phyloP scores from a whole-genome alignment of 1,139 yeast species.

The Eremothecium gossypii region DNA sequence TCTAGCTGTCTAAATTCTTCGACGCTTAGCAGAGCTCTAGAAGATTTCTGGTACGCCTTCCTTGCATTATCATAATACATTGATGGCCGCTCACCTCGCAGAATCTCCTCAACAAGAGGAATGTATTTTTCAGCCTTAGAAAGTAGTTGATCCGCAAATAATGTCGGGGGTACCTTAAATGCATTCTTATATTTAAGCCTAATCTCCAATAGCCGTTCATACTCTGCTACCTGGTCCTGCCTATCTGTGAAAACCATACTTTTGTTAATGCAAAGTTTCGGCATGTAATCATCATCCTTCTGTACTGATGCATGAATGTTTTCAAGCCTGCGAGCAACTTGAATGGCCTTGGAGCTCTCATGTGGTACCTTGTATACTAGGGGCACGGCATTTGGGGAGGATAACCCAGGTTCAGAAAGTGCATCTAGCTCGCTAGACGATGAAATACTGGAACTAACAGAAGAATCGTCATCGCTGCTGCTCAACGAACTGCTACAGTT shows the following conservation, averaged over 20 bases:
- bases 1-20: constrained; percentile 41
- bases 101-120: constrained; percentile 34
- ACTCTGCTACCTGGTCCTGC: constrained; percentile 2
- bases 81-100: constrained; percentile 39
- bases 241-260: not conserved
- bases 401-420: no score
- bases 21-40: constrained; percentile 38
- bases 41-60: constrained; percentile 32
- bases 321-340: constrained; percentile 1
- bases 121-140: constrained; percentile 30
- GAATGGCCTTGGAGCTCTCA: not conserved
- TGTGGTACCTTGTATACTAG: not conserved
- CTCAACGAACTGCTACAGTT: no score
- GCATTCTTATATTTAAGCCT: constrained; percentile 5
- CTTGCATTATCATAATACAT: constrained; percentile 43
- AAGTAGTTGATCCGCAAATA: constrained; percentile 23
- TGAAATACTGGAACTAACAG: no score
- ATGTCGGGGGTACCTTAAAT: constrained; percentile 15
- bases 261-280: not conserved
- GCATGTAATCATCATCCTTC: not conserved
- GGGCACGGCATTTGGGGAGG: not conserved
- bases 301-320: not conserved
- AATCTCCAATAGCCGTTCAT: constrained; percentile 1
- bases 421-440: no score
- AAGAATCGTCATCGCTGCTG: no score